Evolutionary conservation across 768 basidiomycete species (phyloP).

Genomic region (Termitomyces sp.): DNA sequence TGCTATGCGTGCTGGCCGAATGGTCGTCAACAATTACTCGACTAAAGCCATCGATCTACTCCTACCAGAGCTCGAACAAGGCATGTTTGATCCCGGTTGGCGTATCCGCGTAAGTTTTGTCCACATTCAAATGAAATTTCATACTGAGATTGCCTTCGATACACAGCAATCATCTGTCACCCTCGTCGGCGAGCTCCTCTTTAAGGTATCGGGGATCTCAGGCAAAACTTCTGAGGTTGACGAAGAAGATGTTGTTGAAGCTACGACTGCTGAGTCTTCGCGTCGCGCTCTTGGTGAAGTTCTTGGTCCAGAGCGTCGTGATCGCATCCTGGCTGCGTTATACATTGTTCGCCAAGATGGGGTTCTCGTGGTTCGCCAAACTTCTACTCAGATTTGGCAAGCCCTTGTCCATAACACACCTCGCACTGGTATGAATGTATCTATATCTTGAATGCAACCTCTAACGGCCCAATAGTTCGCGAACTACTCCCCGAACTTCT

Average conservation of each 20-base stretch:
- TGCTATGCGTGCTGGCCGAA: conserved; percentile 97
- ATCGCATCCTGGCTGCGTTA: conserved; percentile 84
- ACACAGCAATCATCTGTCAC: conserved; percentile 89
- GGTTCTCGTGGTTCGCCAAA: conserved; percentile 82
- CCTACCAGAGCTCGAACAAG: conserved; percentile 87
- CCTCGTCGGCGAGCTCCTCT: conserved; percentile 90
- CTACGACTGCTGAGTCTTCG: conserved; percentile 67
- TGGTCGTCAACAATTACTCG: conserved; percentile 96
- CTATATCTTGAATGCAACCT: background rate
- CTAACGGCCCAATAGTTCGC: conserved; percentile 45
- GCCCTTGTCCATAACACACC: conserved; percentile 94
- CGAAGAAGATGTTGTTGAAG: conserved; percentile 68
- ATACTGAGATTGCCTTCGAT: conserved; percentile 7
- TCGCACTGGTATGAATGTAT: conserved; percentile 56
- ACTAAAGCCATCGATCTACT: conserved; percentile 88
- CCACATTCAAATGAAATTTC: background rate
- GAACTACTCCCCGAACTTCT: conserved; percentile 89
- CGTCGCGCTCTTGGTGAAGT: conserved; percentile 83
- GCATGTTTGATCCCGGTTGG: conserved; percentile 95
- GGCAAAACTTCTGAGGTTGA: conserved; percentile 76
- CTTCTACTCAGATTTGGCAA: conserved; percentile 97
- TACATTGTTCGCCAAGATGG: conserved; percentile 94
- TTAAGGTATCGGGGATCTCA: conserved; percentile 95
- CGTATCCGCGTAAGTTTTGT: conserved; percentile 71
- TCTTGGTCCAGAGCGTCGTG: conserved; percentile 81